Percentiles rank a stretch among this genome's conserved stretches.
Evolutionary conservation across 1,284 basidiomycete species (phyloP).

Genomic region (Thecaphora frezii): DNA sequence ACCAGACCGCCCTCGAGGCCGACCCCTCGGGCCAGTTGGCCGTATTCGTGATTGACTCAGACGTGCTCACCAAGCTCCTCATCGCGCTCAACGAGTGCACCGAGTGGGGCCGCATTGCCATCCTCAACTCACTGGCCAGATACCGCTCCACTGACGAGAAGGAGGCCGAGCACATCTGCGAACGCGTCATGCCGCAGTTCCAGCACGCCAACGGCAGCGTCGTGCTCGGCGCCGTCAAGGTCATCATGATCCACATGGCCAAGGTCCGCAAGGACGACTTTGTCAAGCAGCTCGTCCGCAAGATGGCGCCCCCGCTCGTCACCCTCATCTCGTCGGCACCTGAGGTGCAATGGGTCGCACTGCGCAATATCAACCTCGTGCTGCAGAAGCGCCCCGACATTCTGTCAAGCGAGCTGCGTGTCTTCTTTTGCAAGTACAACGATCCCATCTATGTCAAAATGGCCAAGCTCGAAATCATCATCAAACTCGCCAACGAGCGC

Average conservation of each 20-base stretch:
- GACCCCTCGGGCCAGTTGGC: conserved; percentile 60
- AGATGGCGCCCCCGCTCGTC: conserved; percentile 93
- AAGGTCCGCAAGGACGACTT: conserved; percentile 73
- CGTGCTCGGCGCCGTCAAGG: conserved; percentile 91
- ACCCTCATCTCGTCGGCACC: conserved; percentile 67
- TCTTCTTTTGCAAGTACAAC: conserved; percentile 99
- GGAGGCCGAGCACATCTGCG: conserved; percentile 97
- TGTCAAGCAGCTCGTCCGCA: conserved; percentile 80
- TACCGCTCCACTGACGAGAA: conserved; percentile 78
- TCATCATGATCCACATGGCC: conserved; percentile 74
- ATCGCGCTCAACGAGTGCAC: conserved; percentile 97
- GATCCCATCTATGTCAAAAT: conserved; percentile 97
- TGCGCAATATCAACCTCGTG: conserved; percentile 93
- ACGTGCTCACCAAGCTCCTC: conserved; percentile 83
- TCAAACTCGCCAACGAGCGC: conserved; percentile 82
- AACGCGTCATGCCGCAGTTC: conserved; percentile 95
- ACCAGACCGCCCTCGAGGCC: conserved; percentile 62
- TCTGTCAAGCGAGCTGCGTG: conserved; percentile 90
- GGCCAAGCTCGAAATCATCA: conserved; percentile 98
- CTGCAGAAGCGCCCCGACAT: conserved; percentile 88
- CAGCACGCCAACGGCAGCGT: conserved; percentile 95
- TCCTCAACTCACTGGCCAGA: conserved; percentile 80
- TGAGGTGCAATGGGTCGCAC: conserved; percentile 89
- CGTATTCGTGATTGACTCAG: conserved; percentile 77
- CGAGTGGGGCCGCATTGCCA: conserved; percentile 95